Percentiles rank a stretch among this genome's conserved stretches.
phyloP scores from a whole-genome alignment of 2,329 filamentous ascomycete species.

The Ascochyta fabae region DNA sequence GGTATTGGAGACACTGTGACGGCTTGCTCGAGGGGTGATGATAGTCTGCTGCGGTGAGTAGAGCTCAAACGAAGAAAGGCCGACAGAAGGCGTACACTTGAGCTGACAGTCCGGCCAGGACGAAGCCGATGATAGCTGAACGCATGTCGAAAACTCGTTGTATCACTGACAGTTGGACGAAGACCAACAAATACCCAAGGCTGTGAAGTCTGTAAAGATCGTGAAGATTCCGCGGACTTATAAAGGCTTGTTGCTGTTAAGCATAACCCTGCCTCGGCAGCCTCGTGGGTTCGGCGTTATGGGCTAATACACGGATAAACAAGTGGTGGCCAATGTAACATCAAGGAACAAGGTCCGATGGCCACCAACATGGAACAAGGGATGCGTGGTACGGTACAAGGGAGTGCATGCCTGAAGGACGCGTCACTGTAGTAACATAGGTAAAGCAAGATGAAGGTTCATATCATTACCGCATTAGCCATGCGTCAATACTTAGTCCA shows the following conservation, averaged over 20 bases:
- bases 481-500: slow-evolving; percentile 2
- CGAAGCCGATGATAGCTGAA: neutral
- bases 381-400: slow-evolving; percentile 3
- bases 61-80: neutral
- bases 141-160: neutral
- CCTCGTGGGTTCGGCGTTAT: neutral
- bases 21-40: neutral
- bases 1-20: neutral
- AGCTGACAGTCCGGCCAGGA: neutral
- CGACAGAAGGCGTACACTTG: neutral
- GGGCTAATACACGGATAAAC: neutral
- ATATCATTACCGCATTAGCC: slow-evolving; percentile 15
- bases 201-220: neutral
- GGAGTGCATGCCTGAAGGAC: slow-evolving; percentile 5
- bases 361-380: neutral
- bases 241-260: slow-evolving; percentile 9
- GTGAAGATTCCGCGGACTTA: neutral
- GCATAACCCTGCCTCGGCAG: neutral
- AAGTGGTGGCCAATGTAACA: neutral
- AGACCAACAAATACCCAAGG: neutral
- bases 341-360: neutral
- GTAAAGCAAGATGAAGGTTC: neutral
- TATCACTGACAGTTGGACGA: neutral
- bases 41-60: slow-evolving; percentile 1
- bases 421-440: neutral